Evolutionary conservation across 2,329 filamentous ascomycete genomes (phyloP), one percentile per base, ranked within the genome.

Genomic region (Periconia sp.): DNA sequence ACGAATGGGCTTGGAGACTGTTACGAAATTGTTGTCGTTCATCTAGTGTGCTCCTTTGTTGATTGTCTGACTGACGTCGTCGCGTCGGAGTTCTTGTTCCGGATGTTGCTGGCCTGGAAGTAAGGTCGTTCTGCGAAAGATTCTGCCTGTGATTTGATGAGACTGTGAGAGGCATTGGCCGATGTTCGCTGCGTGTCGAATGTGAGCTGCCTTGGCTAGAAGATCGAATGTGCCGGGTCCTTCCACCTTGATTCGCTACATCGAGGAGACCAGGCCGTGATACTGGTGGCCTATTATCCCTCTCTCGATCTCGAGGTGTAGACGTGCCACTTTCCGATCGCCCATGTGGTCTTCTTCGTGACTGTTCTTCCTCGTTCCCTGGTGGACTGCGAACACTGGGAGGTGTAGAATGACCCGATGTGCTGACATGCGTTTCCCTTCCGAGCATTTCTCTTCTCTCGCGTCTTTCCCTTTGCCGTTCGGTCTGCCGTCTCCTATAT

Each of bases 401-500:
- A 15, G 58, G 37, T 21, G 63, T 43, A 18, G 61, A 63, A 2
- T 57, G 46, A 7, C 56, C 48, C 4, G 57, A 56, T 1, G 55
- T 44, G 36, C 52, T 61, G 13, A 54, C 44, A 25, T 56, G 43
- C 42, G 46, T 73, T 59, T 57, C 80, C 77, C 26, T 73, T 40
- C 59, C 65, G 17, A 66, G 37, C 11, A 65, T 58, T 11, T 68
- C 65, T 29, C 64, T 48, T 30, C 66, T 50, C 41, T 68, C 66
- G 24, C 58, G 50, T 36, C 63, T 41, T 43, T 70, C 72, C 10
- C 80, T 76, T n/a, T 76, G 65, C 46, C 82, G 74, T 48, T 85
- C 83, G 30, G 79, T 81, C 61, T 95, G 89, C 21, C 89, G 80
- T 48, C 89, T 81, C 44, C 89, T 78, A 62, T 95, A 96, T 2